Percentiles rank a stretch among this genome's conserved stretches.
These are phyloP conservation scores for Didymella pinodella DNA, from an alignment of 2,329 filamentous ascomycete species.

Conservation along the genomic window DNA sequence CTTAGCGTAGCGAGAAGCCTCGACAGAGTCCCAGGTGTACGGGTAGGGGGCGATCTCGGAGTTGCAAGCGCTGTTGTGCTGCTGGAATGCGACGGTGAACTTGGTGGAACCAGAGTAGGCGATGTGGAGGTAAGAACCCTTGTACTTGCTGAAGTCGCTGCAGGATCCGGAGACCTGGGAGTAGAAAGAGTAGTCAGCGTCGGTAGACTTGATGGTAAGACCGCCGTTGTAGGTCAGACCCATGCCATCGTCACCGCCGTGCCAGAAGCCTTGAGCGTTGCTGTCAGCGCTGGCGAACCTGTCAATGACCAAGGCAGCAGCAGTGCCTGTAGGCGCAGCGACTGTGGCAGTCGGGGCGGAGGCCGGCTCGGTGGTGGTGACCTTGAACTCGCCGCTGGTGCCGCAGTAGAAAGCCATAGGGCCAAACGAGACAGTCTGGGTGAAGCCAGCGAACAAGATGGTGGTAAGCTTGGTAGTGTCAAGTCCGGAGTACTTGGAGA, in stretches of 20 bases:
- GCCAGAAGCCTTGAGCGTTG: conserved; percentile 71
- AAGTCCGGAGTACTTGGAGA: conserved; percentile 60
- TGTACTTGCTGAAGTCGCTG: conserved; percentile 63
- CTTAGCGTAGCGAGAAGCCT: conserved; percentile 67
- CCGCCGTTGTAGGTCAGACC: conserved; percentile 60
- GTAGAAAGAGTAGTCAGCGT: conserved; percentile 69
- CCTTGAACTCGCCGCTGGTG: conserved; percentile 59
- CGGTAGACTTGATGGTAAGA: conserved; percentile 65
- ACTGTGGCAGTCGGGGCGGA: conserved; percentile 58
- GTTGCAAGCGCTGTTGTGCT: conserved; percentile 70
- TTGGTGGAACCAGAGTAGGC: conserved; percentile 67
- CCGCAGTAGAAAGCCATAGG: conserved; percentile 68
- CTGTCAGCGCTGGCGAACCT: conserved; percentile 61
- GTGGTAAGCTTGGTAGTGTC: conserved; percentile 62
- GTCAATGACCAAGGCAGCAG: conserved; percentile 65
- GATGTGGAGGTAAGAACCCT: conserved; percentile 69
- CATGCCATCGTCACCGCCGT: conserved; percentile 70
- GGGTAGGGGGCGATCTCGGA: conserved; percentile 65
- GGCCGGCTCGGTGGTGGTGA: conserved; percentile 53
- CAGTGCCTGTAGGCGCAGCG: conserved; percentile 59
- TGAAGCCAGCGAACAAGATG: conserved; percentile 60
- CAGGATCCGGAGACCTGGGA: conserved; percentile 66
- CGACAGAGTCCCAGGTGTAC: conserved; percentile 72
- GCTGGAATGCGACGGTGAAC: conserved; percentile 71
- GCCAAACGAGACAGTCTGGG: conserved; percentile 60